Evolutionary conservation across 208 protist species (phyloP), one percentile per base, ranked within the genome.

Genomic region (Crithidia bombi): DNA sequence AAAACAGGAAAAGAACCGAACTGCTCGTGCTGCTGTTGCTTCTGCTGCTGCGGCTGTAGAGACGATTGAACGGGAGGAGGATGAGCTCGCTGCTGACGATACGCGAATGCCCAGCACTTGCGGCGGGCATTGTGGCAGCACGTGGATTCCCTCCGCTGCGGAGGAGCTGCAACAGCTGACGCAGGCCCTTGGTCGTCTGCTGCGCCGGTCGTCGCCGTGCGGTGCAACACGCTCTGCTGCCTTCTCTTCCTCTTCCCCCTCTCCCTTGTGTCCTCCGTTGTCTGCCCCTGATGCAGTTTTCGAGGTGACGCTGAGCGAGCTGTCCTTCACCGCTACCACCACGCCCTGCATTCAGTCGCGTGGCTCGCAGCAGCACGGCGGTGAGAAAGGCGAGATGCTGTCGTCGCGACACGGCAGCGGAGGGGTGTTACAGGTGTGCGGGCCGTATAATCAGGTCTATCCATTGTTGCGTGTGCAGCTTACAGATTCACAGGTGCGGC

Each of bases 51-150:
- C 38, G 3, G 46, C 26, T 10, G 54, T 75, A 15, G 75, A 81
- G 52, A 58, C 15, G 0, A 77, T 71, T 39, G 70, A 76, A 14
- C 54, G 49, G 11, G 70, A 76, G 5, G 70, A 81, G n/a, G 68
- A 64, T 10, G 68, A 66, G 39, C 28, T 36, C 21, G 62, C 12
- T 12, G 46, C n/a, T 7, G 59, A 41, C 19, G 35, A 14, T 44
- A 39, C 19, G 19, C 9, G 28, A 15, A 19, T 12, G 38, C 3
- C 1, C 14, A 12, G 32, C 32, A 30, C 43, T 36, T 7, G 23
- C 26, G 23, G 35, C 49, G 25, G 49, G 23, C 5, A 25, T 12
- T 11, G 4, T 9, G 14, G 28, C 44, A 47, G 2, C 38, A 38
- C 3, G 5, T 65, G 54, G 70, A 11, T 59, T 5, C 46, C 43